These are phyloP conservation scores for Lithospermum erythrorhizon DNA, from an alignment of 257 asterid genomes.

Conservation along the genomic window DNA sequence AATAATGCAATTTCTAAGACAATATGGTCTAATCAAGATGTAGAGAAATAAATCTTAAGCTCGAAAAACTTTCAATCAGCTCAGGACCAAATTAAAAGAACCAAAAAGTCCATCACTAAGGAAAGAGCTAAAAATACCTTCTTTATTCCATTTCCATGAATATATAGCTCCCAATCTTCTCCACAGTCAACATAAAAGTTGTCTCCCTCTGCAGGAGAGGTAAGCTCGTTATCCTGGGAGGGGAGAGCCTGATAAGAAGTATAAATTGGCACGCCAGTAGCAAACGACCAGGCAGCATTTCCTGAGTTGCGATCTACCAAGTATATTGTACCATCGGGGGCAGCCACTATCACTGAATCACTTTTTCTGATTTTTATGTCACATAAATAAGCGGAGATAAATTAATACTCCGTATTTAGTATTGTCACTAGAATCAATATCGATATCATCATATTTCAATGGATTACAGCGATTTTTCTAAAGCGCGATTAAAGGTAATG, in stretches of 20 bases:
- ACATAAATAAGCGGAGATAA: slow-evolving; percentile 9
- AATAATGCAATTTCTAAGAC: not conserved
- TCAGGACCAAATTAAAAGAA: not conserved
- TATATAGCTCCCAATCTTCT: slow-evolving; percentile 72
- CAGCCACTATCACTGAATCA: slow-evolving; percentile 61
- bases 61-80: not conserved
- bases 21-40: not conserved
- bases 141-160: slow-evolving; percentile 42
- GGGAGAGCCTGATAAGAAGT: slow-evolving; percentile 56
- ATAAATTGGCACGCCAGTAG: slow-evolving; percentile 74
- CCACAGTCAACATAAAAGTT: slow-evolving; percentile 70
- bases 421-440: no score
- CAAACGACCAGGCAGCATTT: slow-evolving; percentile 54
- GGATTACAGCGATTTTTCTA: no score
- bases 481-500: no score
- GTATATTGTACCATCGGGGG: slow-evolving; percentile 79
- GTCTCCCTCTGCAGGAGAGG: slow-evolving; percentile 35
- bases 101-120: not conserved
- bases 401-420: slow-evolving; percentile 9
- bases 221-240: slow-evolving; percentile 33
- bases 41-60: not conserved
- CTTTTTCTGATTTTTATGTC: slow-evolving; percentile 31
- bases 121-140: slow-evolving; percentile 22
- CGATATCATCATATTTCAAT: no score
- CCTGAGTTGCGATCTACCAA: slow-evolving; percentile 48